Conservation (phyloP, 2,329 filamentous ascomycete species). For the Phialophora tarda region DNA sequence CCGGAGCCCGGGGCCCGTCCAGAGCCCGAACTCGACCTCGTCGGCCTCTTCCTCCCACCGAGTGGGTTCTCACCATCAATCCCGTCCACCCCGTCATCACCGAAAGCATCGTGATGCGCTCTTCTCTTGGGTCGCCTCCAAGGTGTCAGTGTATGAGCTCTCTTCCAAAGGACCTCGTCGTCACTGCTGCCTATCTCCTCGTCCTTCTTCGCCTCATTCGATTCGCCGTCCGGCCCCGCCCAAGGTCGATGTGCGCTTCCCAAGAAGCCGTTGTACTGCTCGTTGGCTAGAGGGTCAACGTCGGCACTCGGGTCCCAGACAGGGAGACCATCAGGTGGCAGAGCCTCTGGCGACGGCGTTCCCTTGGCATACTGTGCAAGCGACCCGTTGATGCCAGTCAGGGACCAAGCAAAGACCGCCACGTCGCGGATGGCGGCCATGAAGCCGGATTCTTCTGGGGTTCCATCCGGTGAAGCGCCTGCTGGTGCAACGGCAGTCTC, state of each 20-base stretch:
- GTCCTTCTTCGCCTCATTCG: constrained; percentile 24
- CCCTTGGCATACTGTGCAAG: constrained; percentile 69
- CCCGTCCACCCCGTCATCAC: constrained; percentile 27
- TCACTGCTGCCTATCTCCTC: constrained; percentile 36
- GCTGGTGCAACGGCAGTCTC: constrained; percentile 40
- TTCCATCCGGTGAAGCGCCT: constrained; percentile 49
- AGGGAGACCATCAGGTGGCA: constrained; percentile 65
- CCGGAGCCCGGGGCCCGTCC: constrained; percentile 20
- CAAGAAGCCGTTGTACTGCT: constrained; percentile 38
- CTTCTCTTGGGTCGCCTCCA: constrained; percentile 39
- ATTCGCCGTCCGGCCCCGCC: constrained; percentile 16
- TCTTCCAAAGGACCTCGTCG: constrained; percentile 39
- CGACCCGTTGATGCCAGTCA: constrained; percentile 79
- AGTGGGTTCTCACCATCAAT: constrained; percentile 30
- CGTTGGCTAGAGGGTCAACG: constrained; percentile 26
- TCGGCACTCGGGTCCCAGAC: constrained; percentile 60
- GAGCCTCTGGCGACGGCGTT: constrained; percentile 65
- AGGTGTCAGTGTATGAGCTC: constrained; percentile 32
- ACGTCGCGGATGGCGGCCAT: constrained; percentile 83
- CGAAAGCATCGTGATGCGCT: constrained; percentile 38
- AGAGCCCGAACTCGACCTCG: constrained; percentile 26
- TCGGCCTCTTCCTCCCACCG: constrained; percentile 30
- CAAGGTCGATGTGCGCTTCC: constrained; percentile 37
- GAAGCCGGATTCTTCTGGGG: constrained; percentile 56
- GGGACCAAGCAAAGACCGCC: constrained; percentile 84